These are phyloP conservation scores for Cerioporus squamosus DNA, from an alignment of 1,284 basidiomycete genomes.

Conservation along the genomic window DNA sequence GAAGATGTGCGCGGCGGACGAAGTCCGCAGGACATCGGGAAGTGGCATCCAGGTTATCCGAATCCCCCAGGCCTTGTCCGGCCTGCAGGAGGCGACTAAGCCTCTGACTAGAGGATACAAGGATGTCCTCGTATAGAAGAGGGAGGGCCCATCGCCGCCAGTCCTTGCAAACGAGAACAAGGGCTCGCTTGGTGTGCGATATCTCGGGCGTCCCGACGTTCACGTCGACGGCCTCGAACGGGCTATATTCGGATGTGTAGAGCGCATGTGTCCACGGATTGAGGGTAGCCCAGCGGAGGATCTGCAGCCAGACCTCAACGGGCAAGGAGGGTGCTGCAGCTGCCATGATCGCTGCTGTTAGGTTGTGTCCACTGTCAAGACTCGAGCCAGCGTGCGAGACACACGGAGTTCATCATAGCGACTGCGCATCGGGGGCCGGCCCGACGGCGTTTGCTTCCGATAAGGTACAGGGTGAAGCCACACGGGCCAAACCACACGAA, in stretches of 20 bases:
- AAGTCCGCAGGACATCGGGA: conserved; percentile 37
- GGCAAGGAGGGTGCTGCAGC: conserved; percentile 21
- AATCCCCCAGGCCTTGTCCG: conserved; percentile 25
- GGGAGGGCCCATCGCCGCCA: conserved; percentile 52
- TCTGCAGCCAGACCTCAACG: conserved; percentile 35
- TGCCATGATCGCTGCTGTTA: background rate
- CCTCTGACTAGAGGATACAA: conserved; percentile 35
- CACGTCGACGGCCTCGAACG: conserved; percentile 27
- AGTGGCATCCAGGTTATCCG: conserved; percentile 17
- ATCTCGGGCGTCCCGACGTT: conserved; percentile 5
- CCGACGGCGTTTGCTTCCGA: too few relatives aligned
- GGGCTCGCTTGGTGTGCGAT: conserved; percentile 39
- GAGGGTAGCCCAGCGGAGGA: conserved; percentile 35
- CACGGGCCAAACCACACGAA: too few relatives aligned
- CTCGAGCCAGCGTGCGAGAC: background rate
- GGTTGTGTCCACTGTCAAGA: background rate
- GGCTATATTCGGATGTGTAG: conserved; percentile 28
- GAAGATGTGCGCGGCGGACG: conserved; percentile 61
- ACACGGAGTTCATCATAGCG: too few relatives aligned
- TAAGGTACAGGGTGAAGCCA: too few relatives aligned
- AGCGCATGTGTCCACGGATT: conserved; percentile 25
- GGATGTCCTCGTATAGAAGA: conserved; percentile 59
- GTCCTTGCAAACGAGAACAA: conserved; percentile 58
- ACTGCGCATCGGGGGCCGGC: too few relatives aligned
- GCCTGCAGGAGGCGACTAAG: conserved; percentile 37